Base-by-base conservation (phyloP, 331 rosid genomes). In the Rosa hybrid region DNA sequence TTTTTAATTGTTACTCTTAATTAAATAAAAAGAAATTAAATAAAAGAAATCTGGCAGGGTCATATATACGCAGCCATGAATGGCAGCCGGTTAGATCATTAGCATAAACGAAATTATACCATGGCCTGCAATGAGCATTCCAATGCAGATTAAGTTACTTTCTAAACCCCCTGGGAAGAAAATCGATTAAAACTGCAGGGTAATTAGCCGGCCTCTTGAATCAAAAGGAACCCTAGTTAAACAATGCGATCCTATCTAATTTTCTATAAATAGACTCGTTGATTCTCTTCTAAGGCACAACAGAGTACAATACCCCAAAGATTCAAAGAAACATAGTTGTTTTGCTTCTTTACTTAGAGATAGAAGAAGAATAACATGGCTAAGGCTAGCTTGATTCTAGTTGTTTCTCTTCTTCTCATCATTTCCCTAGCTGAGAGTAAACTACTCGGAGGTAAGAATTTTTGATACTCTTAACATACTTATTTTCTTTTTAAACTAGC, bases 381-480 rank as follows among this genome's bases (percentile, higher is more conserved):
- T 0, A 74, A 39, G n/a, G 30, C 51, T 38, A 71, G 21, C 41
- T 12, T 75, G 41, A 42, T 57, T 41, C 41, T 75, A 4, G 23
- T 57, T n/a, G 46, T 75, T 7, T 75, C 68, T 39, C 17, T 75
- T 4, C 14, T 75, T 2, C 14, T 59, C 0, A 12, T 75, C 41
- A 21, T 57, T 41, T 75, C 78, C 39, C 2, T 41, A n/a, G 54
- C 69, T 75, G 69, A 75, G 69, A 57, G 78, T 14, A 59, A 62
- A 53, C 30, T 12, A 57, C 38, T 74, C 7, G 49, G 67, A 34
- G 0, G 77, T 74, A 74, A 34, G 77, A 53, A 53, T 17, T 10
- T 2, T 34, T 18, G 20, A 56, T 56, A 20, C 63, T 18, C 1
- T 56, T 56, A 8, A 49, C 39, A 3, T 46, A 54, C n/a, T 5